phyloP scores from a whole-genome alignment of 306 rosid species.

The Vachellia pachyceras region DNA sequence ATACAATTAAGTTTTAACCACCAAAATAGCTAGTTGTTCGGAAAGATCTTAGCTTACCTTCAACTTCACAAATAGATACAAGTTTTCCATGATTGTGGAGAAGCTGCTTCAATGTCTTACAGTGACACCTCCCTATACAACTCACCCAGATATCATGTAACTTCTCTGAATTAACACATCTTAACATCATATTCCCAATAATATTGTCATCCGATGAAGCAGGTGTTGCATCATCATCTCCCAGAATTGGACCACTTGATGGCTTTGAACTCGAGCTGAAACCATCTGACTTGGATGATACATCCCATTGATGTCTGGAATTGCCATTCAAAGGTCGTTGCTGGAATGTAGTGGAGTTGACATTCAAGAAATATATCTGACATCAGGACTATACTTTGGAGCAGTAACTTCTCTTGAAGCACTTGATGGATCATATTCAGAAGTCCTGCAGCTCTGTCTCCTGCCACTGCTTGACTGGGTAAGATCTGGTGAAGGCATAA shows the following conservation, averaged over 20 bases:
- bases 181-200: slow-evolving; percentile 60
- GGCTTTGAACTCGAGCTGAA: slow-evolving; percentile 57
- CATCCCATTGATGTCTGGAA: slow-evolving; percentile 53
- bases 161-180: slow-evolving; percentile 71
- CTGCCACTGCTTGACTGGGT: slow-evolving; percentile 81
- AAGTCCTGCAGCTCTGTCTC: slow-evolving; percentile 83
- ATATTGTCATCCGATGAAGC: slow-evolving; percentile 60
- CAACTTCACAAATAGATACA: slow-evolving; percentile 88
- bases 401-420: slow-evolving; percentile 68
- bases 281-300: slow-evolving; percentile 52
- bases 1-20: slow-evolving; percentile 10
- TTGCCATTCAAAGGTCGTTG: slow-evolving; percentile 52
- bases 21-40: slow-evolving; percentile 22
- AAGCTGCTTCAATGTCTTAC: slow-evolving; percentile 89
- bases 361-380: slow-evolving; percentile 59
- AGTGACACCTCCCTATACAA: slow-evolving; percentile 88
- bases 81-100: slow-evolving; percentile 85
- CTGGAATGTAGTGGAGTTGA: slow-evolving; percentile 59
- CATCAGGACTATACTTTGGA: slow-evolving; percentile 59
- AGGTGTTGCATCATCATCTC: slow-evolving; percentile 63
- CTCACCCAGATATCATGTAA: slow-evolving; percentile 74
- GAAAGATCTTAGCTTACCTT: slow-evolving; percentile 61
- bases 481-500: slow-evolving; percentile 78
- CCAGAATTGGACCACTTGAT: slow-evolving; percentile 50
- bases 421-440: slow-evolving; percentile 84